phyloP scores from a whole-genome alignment of 768 basidiomycete genomes.

The Phallus indusiatus region DNA sequence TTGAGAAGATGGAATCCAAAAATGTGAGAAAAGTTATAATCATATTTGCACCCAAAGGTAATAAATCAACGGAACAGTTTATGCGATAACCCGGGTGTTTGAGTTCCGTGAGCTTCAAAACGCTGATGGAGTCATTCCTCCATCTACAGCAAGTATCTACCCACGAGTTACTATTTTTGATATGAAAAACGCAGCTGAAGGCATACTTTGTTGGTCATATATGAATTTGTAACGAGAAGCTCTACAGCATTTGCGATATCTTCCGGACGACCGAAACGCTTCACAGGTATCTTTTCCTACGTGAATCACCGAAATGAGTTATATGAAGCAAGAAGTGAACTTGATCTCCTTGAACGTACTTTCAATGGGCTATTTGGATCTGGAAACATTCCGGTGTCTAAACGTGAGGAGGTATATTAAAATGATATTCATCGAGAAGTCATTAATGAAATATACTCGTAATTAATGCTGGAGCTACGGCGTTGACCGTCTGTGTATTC shows the following conservation, averaged over 20 bases:
- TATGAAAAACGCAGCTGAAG: too few relatives aligned
- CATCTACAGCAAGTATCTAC: slow-evolving; percentile 42
- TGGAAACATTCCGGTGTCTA: slow-evolving; percentile 9
- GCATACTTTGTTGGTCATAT: slow-evolving; percentile 56
- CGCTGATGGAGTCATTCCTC: slow-evolving; percentile 34
- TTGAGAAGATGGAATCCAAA: too few relatives aligned
- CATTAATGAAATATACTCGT: slow-evolving; percentile 26
- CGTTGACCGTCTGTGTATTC: slow-evolving; percentile 36
- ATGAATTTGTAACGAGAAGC: slow-evolving; percentile 39
- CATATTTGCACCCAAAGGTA: too few relatives aligned
- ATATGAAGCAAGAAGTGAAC: not conserved
- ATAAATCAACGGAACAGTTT: too few relatives aligned
- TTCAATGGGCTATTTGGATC: slow-evolving; percentile 22
- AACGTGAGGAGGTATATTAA: not conserved
- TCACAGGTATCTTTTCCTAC: slow-evolving; percentile 40
- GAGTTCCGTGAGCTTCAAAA: too few relatives aligned
- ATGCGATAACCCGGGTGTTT: too few relatives aligned
- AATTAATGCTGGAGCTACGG: slow-evolving; percentile 43
- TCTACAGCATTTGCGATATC: slow-evolving; percentile 46
- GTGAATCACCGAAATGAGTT: not conserved
- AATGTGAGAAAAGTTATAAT: too few relatives aligned
- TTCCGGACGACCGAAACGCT: slow-evolving; percentile 39
- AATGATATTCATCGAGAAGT: not conserved
- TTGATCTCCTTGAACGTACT: slow-evolving; percentile 17
- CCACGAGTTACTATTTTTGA: not conserved